Conservation (phyloP, 192 early-diverging fungal species). For the Linnemannia exigua region DNA sequence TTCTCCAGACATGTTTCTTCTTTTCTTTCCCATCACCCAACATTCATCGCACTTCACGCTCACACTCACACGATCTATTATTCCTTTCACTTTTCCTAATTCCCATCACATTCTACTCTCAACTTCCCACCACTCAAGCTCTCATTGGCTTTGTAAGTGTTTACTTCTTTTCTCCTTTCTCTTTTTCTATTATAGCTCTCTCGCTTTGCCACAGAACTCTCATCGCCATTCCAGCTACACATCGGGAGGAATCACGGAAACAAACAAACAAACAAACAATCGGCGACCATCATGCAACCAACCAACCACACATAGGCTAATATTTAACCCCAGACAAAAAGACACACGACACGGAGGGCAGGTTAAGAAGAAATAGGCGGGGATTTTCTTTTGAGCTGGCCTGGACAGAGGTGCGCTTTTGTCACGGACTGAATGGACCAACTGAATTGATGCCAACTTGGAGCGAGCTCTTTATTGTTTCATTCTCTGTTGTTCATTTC, state of each 20-base stretch:
- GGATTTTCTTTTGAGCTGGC: neutral
- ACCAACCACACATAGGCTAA: too few species aligned
- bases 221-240: neutral
- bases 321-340: neutral
- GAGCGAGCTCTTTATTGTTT: too few species aligned
- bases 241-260: neutral
- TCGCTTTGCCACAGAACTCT: neutral
- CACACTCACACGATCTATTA: too few species aligned
- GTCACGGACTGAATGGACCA: neutral
- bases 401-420: neutral
- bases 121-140: neutral
- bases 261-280: neutral
- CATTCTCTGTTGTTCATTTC: too few species aligned
- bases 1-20: neutral
- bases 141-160: constrained; percentile 5
- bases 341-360: neutral
- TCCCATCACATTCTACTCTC: neutral
- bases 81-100: neutral
- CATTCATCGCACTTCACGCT: neutral
- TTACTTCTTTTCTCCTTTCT: neutral
- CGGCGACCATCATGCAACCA: neutral
- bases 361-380: neutral
- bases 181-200: neutral
- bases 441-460: neutral
- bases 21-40: neutral